Evolutionary conservation across 2,329 filamentous ascomycete genomes (phyloP), one percentile per base, ranked within the genome.

Genomic region (Colletotrichum limetticola): DNA sequence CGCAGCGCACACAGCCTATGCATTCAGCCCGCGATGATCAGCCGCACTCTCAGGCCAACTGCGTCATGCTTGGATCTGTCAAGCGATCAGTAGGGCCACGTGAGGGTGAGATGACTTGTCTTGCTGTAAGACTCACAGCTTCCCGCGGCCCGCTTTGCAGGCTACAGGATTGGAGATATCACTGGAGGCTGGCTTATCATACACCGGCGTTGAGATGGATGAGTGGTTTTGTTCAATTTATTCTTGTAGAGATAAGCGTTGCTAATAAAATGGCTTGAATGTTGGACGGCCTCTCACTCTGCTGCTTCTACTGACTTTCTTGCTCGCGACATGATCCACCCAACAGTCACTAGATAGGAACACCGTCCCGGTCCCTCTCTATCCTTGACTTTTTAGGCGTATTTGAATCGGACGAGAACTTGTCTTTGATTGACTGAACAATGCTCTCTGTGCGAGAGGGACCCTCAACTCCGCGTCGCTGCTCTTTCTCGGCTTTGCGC

Each of bases 401-500:
- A 28, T 37, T 26, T 2, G 60, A 26, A 24, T 65, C 46, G 5
- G 32, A 60, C 2, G 42, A 11, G 26, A 65, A 49, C 5, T 32
- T 56, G 9, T 42, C 28, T 19, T 62, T 69, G 32, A 61, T n/a
- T 2, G 46, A 46, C 5, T 49, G 16, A 1, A 8, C 5, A 19
- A 63, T 7, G 2, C 5, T 30, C 3, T 62, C 14, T 4, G 35
- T 7, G 32, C 60, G 11, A 1, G 55, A 8, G 0, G 46, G 58
- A n/a, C 26, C 42, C 1, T 22, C 30, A 3, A 28, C 26, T 16
- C 56, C 35, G 2, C 56, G 22, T 22, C n/a, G n/a, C 0, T 46
- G 49, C 9, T 70, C 42, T 9, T 69, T 55, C 11, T 74, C 69
- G 11, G 76, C 66, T 26, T 74, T 60, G 57, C 69, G 62, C n/a